Percentiles rank a stretch among this genome's conserved stretches.
These are phyloP conservation scores for Wickerhamomyces sp. DNA, from an alignment of 1,139 yeast genomes.

Conservation along the genomic window DNA sequence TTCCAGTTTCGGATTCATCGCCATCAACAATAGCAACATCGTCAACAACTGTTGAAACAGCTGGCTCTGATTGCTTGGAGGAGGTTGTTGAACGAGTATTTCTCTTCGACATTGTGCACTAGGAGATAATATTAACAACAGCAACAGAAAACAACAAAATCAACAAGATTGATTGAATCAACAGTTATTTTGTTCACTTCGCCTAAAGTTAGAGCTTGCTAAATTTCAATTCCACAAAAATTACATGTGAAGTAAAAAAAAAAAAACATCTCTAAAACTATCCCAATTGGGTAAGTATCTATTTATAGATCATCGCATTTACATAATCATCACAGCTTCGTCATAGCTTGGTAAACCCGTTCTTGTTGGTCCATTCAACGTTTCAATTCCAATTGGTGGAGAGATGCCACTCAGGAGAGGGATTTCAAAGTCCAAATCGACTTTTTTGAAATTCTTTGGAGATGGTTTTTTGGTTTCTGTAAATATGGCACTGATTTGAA, in stretches of 20 bases:
- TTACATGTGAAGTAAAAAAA: not conserved
- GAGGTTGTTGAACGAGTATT: slow-evolving; percentile 13
- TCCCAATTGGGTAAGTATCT: not conserved
- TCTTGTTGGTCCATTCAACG: slow-evolving; percentile 6
- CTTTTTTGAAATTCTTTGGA: slow-evolving; percentile 28
- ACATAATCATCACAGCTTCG: too few relatives aligned
- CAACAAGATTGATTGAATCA: too few relatives aligned
- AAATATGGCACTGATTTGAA: slow-evolving; percentile 42
- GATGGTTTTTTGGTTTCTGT: slow-evolving; percentile 19
- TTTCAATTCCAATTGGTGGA: slow-evolving; percentile 12
- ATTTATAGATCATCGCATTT: too few relatives aligned
- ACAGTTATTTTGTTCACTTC: too few relatives aligned
- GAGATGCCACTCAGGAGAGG: slow-evolving; percentile 39
- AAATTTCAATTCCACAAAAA: too few relatives aligned
- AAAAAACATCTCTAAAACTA: not conserved
- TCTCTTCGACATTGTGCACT: slow-evolving; percentile 11
- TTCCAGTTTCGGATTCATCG: slow-evolving; percentile 14
- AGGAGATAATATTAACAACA: too few relatives aligned
- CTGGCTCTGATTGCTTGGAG: slow-evolving; percentile 2
- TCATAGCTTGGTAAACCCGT: slow-evolving; percentile 9
- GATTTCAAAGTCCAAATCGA: slow-evolving; percentile 32
- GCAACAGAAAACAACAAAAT: too few relatives aligned
- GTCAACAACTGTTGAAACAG: not conserved
- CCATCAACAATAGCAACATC: not conserved
- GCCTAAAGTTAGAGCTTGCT: too few relatives aligned